These are phyloP conservation scores for Tetrahymena elliotti DNA, from an alignment of 73 alveolate species.

Conservation along the genomic window DNA sequence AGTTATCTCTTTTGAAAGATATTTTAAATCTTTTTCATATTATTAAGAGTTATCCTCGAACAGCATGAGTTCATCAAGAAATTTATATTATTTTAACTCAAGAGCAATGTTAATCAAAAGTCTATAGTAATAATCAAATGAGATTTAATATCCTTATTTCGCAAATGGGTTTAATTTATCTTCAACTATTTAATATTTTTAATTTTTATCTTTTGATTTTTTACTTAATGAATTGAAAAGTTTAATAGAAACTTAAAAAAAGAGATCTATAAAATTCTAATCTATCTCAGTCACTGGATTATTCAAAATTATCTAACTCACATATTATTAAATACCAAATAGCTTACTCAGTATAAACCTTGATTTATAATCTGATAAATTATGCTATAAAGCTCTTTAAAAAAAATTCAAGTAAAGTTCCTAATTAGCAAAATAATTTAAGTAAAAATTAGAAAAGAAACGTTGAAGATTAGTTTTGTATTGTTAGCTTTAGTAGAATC, in stretches of 20 bases:
- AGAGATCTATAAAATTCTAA: not conserved
- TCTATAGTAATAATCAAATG: not conserved
- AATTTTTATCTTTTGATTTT: not conserved
- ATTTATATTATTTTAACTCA: not conserved
- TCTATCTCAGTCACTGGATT: not conserved
- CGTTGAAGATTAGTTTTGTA: not conserved
- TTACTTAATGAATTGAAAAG: not conserved
- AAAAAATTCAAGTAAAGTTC: not conserved
- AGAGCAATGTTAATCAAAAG: not conserved
- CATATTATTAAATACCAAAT: not conserved
- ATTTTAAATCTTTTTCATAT: not conserved
- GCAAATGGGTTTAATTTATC: not conserved
- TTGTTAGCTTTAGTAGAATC: not conserved
- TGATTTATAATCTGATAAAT: not conserved
- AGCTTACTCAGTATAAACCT: not conserved
- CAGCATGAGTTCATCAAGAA: not conserved
- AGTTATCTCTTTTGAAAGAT: not conserved
- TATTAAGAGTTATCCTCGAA: not conserved
- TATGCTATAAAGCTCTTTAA: not conserved
- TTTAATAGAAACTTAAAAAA: not conserved
- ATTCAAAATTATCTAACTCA: not conserved
- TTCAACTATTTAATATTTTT: no score
- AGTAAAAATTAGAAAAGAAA: not conserved
- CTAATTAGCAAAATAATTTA: not conserved
- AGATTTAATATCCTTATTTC: not conserved